A percentile compares a stretch with the other conserved stretches of the same genome.
Evolutionary conservation across 305 asterid genomes (phyloP).

Genomic region (Fraxinus latifolia): DNA sequence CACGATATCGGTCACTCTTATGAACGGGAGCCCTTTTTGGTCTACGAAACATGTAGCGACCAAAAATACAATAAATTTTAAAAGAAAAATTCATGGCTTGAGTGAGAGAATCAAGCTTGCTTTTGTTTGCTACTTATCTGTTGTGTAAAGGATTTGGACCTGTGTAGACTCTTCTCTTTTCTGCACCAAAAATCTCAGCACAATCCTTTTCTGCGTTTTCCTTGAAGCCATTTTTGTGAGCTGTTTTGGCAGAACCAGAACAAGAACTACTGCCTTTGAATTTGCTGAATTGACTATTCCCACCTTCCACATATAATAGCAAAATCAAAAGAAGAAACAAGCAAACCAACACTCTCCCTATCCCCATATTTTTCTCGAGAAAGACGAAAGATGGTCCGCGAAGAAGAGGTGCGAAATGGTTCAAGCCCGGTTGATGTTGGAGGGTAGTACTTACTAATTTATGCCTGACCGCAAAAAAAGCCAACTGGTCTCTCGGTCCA

Average conservation of each 20-base stretch:
- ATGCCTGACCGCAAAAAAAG: neutral
- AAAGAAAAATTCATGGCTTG: conserved; percentile 24
- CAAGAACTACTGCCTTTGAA: conserved; percentile 20
- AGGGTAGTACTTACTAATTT: neutral
- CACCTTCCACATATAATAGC: conserved; percentile 42
- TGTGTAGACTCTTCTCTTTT: conserved; percentile 73
- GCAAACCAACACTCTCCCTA: conserved; percentile 27
- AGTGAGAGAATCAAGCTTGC: conserved; percentile 32
- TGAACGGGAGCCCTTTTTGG: neutral
- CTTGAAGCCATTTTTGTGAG: conserved; percentile 18
- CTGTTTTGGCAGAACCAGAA: conserved; percentile 14
- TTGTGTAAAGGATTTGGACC: conserved; percentile 94
- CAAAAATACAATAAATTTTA: neutral
- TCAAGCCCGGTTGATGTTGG: neutral
- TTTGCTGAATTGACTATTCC: conserved; percentile 23
- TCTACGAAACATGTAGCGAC: neutral
- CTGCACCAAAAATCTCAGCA: conserved; percentile 50
- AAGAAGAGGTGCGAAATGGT: neutral
- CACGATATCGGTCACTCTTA: neutral
- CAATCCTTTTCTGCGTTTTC: conserved; percentile 22
- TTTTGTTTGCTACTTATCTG: conserved; percentile 47
- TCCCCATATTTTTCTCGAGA: conserved; percentile 37
- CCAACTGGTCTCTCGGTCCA: neutral
- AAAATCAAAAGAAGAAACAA: conserved; percentile 41
- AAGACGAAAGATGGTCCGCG: neutral